phyloP scores from a whole-genome alignment of 1,284 basidiomycete species.

The Blastosporella zonata region DNA sequence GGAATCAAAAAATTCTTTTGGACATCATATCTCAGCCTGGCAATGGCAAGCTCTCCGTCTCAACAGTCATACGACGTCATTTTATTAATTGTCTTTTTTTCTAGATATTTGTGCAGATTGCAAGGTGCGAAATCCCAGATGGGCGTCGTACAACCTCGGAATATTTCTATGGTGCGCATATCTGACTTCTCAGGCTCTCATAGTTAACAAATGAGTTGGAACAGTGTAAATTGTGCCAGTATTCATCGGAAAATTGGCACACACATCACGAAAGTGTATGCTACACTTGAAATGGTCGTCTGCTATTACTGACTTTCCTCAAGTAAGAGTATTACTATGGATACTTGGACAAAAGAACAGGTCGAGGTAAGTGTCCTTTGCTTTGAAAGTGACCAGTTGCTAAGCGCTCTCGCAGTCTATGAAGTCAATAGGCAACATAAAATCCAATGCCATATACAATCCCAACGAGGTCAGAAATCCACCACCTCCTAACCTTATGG shows the following conservation, averaged over 20 bases:
- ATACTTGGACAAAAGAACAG: slow-evolving; percentile 84
- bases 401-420: slow-evolving; percentile 44
- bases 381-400: not conserved
- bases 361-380: slow-evolving; percentile 56
- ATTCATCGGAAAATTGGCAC: slow-evolving; percentile 89
- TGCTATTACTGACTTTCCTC: slow-evolving; percentile 1
- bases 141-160: slow-evolving; percentile 80
- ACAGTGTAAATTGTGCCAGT: slow-evolving; percentile 73
- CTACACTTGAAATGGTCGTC: not conserved
- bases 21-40: slow-evolving; percentile 70
- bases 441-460: slow-evolving; percentile 73
- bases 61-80: slow-evolving; percentile 12
- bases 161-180: slow-evolving; percentile 70
- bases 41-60: slow-evolving; percentile 53
- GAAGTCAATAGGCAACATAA: slow-evolving; percentile 73
- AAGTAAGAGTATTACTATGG: slow-evolving; percentile 82
- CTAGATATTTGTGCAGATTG: slow-evolving; percentile 84
- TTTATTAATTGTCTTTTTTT: slow-evolving; percentile 3
- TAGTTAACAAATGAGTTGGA: not conserved
- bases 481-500: slow-evolving; percentile 76
- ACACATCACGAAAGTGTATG: slow-evolving; percentile 79
- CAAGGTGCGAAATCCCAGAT: slow-evolving; percentile 71
- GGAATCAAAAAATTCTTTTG: slow-evolving; percentile 64
- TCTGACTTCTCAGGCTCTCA: not conserved
- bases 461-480: slow-evolving; percentile 75